These are phyloP conservation scores for Plenodomus lindquistii DNA, from an alignment of 2,329 filamentous ascomycete genomes.

Conservation along the genomic window DNA sequence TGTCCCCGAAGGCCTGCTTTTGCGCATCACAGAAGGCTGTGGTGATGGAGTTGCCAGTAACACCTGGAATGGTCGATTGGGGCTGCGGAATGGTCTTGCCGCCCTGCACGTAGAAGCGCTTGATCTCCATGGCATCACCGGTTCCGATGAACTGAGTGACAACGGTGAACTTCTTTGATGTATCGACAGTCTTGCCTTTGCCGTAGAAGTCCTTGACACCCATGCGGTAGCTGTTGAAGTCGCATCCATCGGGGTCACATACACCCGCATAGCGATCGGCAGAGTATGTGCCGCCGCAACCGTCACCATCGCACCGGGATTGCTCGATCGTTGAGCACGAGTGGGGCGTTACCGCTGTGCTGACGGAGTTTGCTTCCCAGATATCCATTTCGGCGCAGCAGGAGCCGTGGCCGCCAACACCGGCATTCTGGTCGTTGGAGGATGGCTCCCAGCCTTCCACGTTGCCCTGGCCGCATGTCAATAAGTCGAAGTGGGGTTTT, in stretches of 20 bases:
- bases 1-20: slow-evolving; percentile 32
- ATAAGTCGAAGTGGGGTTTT: neutral
- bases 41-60: slow-evolving; percentile 43
- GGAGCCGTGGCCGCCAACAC: slow-evolving; percentile 58
- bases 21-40: slow-evolving; percentile 37
- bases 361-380: slow-evolving; percentile 68
- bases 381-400: slow-evolving; percentile 69
- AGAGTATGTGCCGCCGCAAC: slow-evolving; percentile 50
- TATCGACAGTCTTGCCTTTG: slow-evolving; percentile 52
- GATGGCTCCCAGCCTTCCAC: slow-evolving; percentile 59
- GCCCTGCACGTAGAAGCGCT: slow-evolving; percentile 54
- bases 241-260: slow-evolving; percentile 70
- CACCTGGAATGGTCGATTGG: slow-evolving; percentile 49
- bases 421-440: slow-evolving; percentile 57
- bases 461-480: slow-evolving; percentile 48
- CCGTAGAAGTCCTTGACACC: slow-evolving; percentile 67
- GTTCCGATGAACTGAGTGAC: slow-evolving; percentile 54
- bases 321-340: slow-evolving; percentile 59
- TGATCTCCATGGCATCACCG: slow-evolving; percentile 49
- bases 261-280: slow-evolving; percentile 63
- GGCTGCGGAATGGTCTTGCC: slow-evolving; percentile 54
- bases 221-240: slow-evolving; percentile 63
- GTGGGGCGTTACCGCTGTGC: slow-evolving; percentile 67
- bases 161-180: slow-evolving; percentile 49
- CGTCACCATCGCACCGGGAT: slow-evolving; percentile 56